A percentile compares a stretch with the other conserved stretches of the same genome.
These are phyloP conservation scores for Lactuca saligna DNA, from an alignment of 129 eudicot species.

Conservation along the genomic window DNA sequence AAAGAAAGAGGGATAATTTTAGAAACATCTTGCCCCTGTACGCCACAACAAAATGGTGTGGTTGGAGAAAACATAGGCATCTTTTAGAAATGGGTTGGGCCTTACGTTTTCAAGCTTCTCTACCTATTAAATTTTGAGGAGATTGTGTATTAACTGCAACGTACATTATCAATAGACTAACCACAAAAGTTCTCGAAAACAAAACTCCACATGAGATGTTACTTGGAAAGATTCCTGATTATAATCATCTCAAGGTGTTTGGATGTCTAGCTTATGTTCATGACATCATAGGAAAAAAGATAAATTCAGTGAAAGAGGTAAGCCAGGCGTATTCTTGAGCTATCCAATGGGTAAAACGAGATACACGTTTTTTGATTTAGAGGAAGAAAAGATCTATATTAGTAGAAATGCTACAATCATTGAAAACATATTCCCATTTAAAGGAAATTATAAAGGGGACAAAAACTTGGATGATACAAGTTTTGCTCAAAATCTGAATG, in stretches of 20 bases:
- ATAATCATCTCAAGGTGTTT: not conserved
- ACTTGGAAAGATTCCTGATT: not conserved
- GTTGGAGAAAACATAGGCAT: too few species aligned
- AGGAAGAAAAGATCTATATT: too few species aligned
- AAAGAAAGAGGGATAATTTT: too few species aligned
- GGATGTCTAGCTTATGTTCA: not conserved
- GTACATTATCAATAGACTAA: not conserved
- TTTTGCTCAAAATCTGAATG: not conserved
- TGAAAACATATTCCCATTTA: not conserved
- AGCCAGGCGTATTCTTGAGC: not conserved
- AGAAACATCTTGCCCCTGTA: too few species aligned
- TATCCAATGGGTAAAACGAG: not conserved
- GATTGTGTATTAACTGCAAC: not conserved
- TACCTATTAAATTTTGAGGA: not conserved
- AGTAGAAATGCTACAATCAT: not conserved
- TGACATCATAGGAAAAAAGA: not conserved
- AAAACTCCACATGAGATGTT: not conserved
- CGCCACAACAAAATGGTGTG: too few species aligned
- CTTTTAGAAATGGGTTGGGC: not conserved
- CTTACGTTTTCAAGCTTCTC: not conserved
- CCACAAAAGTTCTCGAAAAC: not conserved
- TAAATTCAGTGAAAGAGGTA: not conserved
- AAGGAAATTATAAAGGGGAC: not conserved
- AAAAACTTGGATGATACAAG: not conserved
- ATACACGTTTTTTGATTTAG: not conserved